These are phyloP conservation scores for Rutstroemia sp. DNA, from an alignment of 2,329 filamentous ascomycete species.

Conservation along the genomic window DNA sequence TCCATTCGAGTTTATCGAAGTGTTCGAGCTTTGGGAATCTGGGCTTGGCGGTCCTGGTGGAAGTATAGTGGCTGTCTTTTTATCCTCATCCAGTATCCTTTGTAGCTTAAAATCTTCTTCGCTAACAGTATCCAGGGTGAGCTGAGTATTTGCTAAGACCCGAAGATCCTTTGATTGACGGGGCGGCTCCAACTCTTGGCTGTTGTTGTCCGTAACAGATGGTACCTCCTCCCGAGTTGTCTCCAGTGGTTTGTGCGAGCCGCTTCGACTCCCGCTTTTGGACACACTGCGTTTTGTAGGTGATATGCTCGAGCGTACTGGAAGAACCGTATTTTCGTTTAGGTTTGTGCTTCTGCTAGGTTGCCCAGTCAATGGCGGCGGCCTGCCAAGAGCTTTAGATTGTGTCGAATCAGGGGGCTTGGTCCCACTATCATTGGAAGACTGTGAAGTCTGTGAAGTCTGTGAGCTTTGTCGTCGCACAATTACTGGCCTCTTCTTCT, in stretches of 20 bases:
- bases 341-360: not conserved
- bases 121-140: not conserved
- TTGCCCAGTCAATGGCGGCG: not conserved
- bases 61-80: not conserved
- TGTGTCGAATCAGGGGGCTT: conserved; percentile 5
- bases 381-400: not conserved
- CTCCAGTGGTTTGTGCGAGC: conserved; percentile 3
- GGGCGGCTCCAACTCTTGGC: not conserved
- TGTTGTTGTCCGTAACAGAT: not conserved
- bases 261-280: not conserved
- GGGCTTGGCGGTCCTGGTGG: not conserved
- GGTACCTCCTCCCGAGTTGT: conserved; percentile 4
- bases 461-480: conserved; percentile 41
- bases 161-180: not conserved
- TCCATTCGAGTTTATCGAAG: not conserved
- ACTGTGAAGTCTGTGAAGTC: conserved; percentile 43
- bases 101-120: conserved; percentile 5
- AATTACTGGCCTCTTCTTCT: conserved; percentile 40
- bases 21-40: conserved; percentile 8
- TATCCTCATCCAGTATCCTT: conserved; percentile 4
- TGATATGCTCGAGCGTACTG: conserved; percentile 1
- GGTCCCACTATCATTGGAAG: conserved; percentile 19
- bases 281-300: not conserved
- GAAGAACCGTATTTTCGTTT: not conserved
- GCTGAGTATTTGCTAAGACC: not conserved